A percentile compares a stretch with the other conserved stretches of the same genome.
Evolutionary conservation across 73 alveolate species (phyloP).

Genomic region (Symbiodinium pilosum): DNA sequence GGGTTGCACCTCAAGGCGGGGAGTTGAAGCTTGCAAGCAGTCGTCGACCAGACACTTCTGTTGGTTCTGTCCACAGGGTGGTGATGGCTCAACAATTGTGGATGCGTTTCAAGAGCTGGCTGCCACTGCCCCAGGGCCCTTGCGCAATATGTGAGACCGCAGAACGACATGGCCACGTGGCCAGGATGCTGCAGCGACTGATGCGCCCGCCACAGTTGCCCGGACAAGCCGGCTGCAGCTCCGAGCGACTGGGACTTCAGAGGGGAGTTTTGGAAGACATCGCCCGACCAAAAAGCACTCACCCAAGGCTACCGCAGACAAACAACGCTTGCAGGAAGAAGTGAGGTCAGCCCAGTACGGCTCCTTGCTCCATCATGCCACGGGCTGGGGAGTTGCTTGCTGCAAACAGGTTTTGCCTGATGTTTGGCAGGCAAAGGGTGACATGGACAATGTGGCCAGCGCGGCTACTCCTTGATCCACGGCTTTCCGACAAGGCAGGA

Average conservation of each 20-base stretch:
- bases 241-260: not conserved
- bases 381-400: not conserved
- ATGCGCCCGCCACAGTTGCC: conserved; percentile 32
- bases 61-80: not conserved
- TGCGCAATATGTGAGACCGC: not conserved
- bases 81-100: not conserved
- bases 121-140: not conserved
- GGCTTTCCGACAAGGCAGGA: conserved; percentile 67
- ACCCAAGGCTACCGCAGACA: not conserved
- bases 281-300: too few species aligned
- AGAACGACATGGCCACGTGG: not conserved
- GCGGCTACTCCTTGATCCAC: conserved; percentile 58
- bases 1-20: conserved; percentile 18
- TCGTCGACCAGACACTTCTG: not conserved
- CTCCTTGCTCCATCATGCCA: not conserved
- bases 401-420: too few species aligned
- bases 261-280: too few species aligned
- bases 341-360: not conserved
- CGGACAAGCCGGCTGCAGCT: conserved; percentile 18
- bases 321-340: not conserved
- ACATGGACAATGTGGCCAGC: conserved; percentile 91
- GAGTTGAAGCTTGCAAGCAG: not conserved
- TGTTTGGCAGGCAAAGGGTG: conserved; percentile 4
- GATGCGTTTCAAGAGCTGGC: conserved; percentile 37
- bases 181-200: conserved; percentile 60